Conservation (phyloP, 257 asterid genomes). For the Primulina eburnea region DNA sequence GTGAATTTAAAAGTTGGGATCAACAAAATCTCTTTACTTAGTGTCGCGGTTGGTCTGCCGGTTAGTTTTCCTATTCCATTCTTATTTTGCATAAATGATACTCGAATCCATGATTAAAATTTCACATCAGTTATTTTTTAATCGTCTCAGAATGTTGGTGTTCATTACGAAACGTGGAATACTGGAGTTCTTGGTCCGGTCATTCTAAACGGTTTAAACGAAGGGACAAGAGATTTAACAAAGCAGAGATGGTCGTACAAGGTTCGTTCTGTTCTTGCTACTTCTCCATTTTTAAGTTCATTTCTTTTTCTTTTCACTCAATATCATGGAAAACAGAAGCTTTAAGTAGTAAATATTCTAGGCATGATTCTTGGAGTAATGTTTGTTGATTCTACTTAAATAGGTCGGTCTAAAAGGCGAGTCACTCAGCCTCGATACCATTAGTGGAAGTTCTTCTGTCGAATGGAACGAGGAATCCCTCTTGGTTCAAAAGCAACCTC, state of each 20-base stretch:
- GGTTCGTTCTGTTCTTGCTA: constrained; percentile 34
- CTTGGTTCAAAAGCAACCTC: constrained; percentile 68
- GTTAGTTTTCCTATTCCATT: constrained; percentile 41
- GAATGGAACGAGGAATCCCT: constrained; percentile 66
- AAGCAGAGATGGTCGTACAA: constrained; percentile 81
- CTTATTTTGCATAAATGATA: neutral
- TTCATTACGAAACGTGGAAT: constrained; percentile 79
- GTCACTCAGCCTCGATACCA: constrained; percentile 43
- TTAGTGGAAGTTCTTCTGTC: constrained; percentile 68
- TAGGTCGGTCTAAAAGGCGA: constrained; percentile 89
- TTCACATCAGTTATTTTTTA: neutral
- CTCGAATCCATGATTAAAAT: neutral
- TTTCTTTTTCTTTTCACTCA: neutral
- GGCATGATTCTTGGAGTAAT: neutral
- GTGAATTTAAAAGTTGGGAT: constrained; percentile 67
- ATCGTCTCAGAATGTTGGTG: constrained; percentile 64
- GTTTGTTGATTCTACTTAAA: constrained; percentile 12
- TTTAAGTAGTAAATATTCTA: neutral
- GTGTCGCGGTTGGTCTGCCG: constrained; percentile 81
- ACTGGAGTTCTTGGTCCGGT: constrained; percentile 89
- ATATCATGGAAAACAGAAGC: neutral
- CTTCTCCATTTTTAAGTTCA: neutral
- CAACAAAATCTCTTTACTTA: constrained; percentile 81
- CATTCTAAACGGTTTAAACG: constrained; percentile 65
- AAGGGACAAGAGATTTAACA: constrained; percentile 75